Evolutionary conservation across 495 filamentous ascomycete genomes (phyloP), one percentile per base, ranked within the genome.

Genomic region (Neurospora sp.): DNA sequence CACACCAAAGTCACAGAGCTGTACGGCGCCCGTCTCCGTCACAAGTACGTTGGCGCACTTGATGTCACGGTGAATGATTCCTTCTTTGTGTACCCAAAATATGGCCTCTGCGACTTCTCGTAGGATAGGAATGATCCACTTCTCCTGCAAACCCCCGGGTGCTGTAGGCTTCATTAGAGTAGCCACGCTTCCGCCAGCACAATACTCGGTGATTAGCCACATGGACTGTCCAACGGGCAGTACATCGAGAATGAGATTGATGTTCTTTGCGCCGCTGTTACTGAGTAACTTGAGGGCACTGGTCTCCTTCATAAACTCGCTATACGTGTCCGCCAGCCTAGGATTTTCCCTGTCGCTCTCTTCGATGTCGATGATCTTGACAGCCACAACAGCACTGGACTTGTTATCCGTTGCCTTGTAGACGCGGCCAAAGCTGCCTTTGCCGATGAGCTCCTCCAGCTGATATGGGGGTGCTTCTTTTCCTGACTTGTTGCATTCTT

Each of bases 321-420:
- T 89, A 79, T 96, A 92, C 4, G 92, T 92, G 77, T 94, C 86
- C 70, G 90, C 91, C 76, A 94, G 90, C 72, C 90, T 89, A 39
- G 90, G 89, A 75, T 92, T 91, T 22, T 89, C 80, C 16, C 91
- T 86, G 81, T 98, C 96, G 69, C 90, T 85, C 69, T 91, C 90
- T 78, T 99, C 96, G n/a, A 97, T 91, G 78, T 98, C 93, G 78
- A 98, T 90, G 72, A 98, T 94, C 79, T 99, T 99, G 79, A 99
- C 90, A 5, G 96, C 96, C 4, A 98, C 93, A 27, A 95, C 78
- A 22, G 86, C 81, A 35, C 88, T 85, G n/a, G 87, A 83, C 65
- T 81, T 85, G 82, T 81, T 82, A 81, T 84, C 90, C 73, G 77
- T 89, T 39, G 80, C 93, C 81, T 96, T 97, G 86, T 94, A 99